These are phyloP conservation scores for Alternaria triticimaculans DNA, from an alignment of 2,329 filamentous ascomycete species.

Conservation along the genomic window DNA sequence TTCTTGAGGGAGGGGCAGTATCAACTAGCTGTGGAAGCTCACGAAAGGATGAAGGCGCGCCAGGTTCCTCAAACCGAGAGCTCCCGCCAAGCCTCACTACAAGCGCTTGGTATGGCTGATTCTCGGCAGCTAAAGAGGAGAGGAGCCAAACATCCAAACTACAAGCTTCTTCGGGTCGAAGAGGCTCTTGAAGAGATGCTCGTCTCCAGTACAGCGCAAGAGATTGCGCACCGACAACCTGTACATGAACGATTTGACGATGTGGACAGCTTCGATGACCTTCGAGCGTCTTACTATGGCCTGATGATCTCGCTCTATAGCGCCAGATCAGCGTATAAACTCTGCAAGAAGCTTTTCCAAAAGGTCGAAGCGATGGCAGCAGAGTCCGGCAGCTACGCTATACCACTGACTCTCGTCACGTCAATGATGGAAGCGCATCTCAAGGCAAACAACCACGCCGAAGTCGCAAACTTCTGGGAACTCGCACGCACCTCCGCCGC, in stretches of 20 bases:
- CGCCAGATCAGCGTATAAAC: slow-evolving; percentile 52
- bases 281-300: slow-evolving; percentile 61
- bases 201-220: slow-evolving; percentile 34
- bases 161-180: slow-evolving; percentile 35
- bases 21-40: slow-evolving; percentile 59
- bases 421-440: slow-evolving; percentile 73
- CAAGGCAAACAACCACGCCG: slow-evolving; percentile 62
- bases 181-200: slow-evolving; percentile 36
- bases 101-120: slow-evolving; percentile 32
- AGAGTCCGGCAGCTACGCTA: slow-evolving; percentile 20
- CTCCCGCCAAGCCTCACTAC: slow-evolving; percentile 51
- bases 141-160: slow-evolving; percentile 15
- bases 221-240: slow-evolving; percentile 37
- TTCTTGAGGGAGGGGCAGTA: slow-evolving; percentile 52
- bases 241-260: slow-evolving; percentile 29
- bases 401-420: slow-evolving; percentile 50
- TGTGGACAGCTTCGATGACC: slow-evolving; percentile 48
- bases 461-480: slow-evolving; percentile 72
- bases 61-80: slow-evolving; percentile 51
- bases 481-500: slow-evolving; percentile 63
- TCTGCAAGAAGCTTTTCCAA: slow-evolving; percentile 41
- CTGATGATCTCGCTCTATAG: slow-evolving; percentile 64
- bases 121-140: slow-evolving; percentile 22
- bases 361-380: slow-evolving; percentile 25
- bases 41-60: slow-evolving; percentile 52